Evolutionary conservation across 1,284 basidiomycete species (phyloP).

Genomic region (Pascua guehoae): DNA sequence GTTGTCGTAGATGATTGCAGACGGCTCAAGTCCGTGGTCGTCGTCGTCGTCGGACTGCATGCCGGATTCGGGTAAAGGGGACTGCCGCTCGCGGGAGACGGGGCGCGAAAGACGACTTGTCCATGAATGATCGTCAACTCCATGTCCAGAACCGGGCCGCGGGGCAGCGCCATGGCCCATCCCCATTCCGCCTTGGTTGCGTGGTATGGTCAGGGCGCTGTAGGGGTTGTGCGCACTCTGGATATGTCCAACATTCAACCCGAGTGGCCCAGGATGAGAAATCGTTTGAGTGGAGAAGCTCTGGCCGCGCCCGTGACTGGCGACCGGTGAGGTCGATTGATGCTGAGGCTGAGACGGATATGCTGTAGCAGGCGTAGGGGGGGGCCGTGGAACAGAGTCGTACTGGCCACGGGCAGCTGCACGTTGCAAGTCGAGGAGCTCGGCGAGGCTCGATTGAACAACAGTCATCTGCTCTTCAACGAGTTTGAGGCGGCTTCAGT

Average conservation of each 20-base stretch:
- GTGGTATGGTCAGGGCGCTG: background rate
- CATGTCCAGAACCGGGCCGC: too few species aligned
- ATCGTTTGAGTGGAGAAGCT: constrained; percentile 12
- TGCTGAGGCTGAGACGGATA: background rate
- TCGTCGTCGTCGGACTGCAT: constrained; percentile 33
- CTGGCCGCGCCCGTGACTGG: background rate
- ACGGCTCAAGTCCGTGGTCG: constrained; percentile 28
- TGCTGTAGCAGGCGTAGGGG: constrained; percentile 48
- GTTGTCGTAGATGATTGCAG: constrained; percentile 34
- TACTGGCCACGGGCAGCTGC: constrained; percentile 47
- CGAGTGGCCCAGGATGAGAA: constrained; percentile 5
- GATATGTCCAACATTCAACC: background rate
- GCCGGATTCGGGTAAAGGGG: constrained; percentile 4
- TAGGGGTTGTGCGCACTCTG: background rate
- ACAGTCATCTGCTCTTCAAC: constrained; percentile 74
- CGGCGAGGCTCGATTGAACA: constrained; percentile 71
- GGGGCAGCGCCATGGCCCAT: too few species aligned
- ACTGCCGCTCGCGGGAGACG: background rate
- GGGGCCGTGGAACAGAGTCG: constrained; percentile 48
- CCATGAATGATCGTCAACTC: background rate
- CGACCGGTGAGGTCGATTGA: background rate
- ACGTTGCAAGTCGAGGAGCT: constrained; percentile 61
- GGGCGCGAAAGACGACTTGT: background rate
- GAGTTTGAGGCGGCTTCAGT: constrained; percentile 70
- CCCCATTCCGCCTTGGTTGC: too few species aligned